Percentiles rank a stretch among this genome's conserved stretches.
Evolutionary conservation across 352 stramenopile genomes (phyloP).

Genomic region (Phytopythium aichiense): DNA sequence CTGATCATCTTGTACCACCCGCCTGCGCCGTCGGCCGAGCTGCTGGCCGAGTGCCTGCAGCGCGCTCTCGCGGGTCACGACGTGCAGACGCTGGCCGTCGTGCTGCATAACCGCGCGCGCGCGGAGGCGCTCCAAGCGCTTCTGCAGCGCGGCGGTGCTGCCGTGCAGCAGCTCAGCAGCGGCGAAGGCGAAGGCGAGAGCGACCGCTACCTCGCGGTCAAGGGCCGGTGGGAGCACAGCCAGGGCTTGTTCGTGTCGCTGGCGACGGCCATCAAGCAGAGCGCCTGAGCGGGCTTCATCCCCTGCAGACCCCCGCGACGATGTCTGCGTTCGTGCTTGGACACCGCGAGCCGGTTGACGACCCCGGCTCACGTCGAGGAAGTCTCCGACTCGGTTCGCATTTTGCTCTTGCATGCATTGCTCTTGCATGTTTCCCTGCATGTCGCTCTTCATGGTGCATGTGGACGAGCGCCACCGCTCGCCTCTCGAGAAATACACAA

Average conservation of each 20-base stretch:
- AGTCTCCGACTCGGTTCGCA: neutral
- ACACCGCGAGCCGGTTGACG: neutral
- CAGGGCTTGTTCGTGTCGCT: constrained; percentile 72
- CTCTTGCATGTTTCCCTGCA: neutral
- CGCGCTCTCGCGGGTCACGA: constrained; percentile 55
- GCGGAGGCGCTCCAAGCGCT: constrained; percentile 71
- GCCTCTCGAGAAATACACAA: neutral
- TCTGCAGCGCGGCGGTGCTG: constrained; percentile 57
- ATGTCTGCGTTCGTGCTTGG: neutral
- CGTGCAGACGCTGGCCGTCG: constrained; percentile 47
- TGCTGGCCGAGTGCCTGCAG: constrained; percentile 63
- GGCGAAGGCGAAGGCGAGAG: constrained; percentile 12
- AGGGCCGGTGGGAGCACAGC: constrained; percentile 55
- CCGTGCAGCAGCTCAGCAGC: constrained; percentile 38
- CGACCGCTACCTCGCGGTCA: constrained; percentile 29
- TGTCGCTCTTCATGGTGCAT: neutral
- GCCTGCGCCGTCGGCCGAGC: constrained; percentile 54
- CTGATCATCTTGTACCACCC: constrained; percentile 78
- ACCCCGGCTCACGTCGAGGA: neutral
- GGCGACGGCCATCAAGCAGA: constrained; percentile 76
- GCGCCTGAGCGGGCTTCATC: constrained; percentile 19
- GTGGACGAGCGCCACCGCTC: neutral
- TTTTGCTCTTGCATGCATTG: neutral
- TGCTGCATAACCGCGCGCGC: constrained; percentile 73
- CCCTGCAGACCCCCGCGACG: neutral